phyloP scores from a whole-genome alignment of 2,329 filamentous ascomycete genomes.

The Verticillium albo-atrum region DNA sequence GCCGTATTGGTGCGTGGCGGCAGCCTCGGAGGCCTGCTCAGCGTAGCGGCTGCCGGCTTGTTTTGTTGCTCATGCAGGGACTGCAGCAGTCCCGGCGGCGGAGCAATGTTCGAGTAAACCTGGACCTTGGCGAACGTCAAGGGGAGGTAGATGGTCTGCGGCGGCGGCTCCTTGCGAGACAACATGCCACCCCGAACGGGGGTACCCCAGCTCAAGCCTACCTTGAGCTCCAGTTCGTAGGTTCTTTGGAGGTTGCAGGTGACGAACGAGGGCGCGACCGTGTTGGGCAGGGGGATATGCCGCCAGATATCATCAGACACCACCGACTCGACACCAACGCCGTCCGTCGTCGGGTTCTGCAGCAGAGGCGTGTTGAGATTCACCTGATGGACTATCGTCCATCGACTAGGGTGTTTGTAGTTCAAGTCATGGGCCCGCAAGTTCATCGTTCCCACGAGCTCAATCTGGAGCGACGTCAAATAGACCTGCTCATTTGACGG shows the following conservation, averaged over 20 bases:
- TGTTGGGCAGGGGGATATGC: conserved; percentile 69
- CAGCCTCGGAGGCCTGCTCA: conserved; percentile 25
- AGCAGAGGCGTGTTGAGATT: conserved; percentile 70
- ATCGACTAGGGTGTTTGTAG: conserved; percentile 66
- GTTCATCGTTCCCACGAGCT: conserved; percentile 74
- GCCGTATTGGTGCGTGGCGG: conserved; percentile 23
- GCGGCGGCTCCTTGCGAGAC: conserved; percentile 22
- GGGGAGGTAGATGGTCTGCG: conserved; percentile 75
- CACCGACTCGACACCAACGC: conserved; percentile 62
- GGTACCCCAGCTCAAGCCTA: conserved; percentile 73
- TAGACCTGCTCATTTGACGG: conserved; percentile 66
- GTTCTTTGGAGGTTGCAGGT: conserved; percentile 81
- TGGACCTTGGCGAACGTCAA: conserved; percentile 70
- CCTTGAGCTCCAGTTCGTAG: conserved; percentile 79
- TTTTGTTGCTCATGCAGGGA: conserved; percentile 36
- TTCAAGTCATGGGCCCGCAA: conserved; percentile 73
- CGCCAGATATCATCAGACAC: conserved; percentile 72
- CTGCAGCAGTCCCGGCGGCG: conserved; percentile 70
- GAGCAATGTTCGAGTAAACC: conserved; percentile 83
- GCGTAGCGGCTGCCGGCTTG: conserved; percentile 28
- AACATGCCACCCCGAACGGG: conserved; percentile 28
- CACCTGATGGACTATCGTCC: conserved; percentile 68
- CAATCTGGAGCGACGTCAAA: conserved; percentile 74
- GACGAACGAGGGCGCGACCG: conserved; percentile 78
- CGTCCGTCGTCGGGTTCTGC: conserved; percentile 42